Conservation (phyloP, 2,329 filamentous ascomycete genomes). For the Fragosphaeria purpurea region DNA sequence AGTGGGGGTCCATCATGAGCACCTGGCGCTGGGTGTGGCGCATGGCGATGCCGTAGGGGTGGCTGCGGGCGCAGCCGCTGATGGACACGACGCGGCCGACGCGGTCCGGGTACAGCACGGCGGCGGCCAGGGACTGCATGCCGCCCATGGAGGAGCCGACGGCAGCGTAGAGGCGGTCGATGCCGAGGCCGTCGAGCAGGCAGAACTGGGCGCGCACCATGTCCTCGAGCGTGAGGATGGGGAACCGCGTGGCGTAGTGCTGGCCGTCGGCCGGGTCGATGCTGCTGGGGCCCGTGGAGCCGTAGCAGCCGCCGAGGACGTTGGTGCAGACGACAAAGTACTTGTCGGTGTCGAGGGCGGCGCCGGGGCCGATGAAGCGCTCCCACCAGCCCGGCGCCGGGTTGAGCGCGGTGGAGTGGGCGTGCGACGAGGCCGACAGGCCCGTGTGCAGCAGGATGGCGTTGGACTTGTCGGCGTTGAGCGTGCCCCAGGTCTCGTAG, state of each 20-base stretch:
- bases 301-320: constrained; percentile 90
- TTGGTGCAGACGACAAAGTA: constrained; percentile 96
- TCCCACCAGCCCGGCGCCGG: constrained; percentile 96
- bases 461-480: constrained; percentile 76
- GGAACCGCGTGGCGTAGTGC: constrained; percentile 87
- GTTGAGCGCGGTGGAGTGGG: constrained; percentile 81
- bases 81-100: constrained; percentile 79
- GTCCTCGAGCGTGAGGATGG: constrained; percentile 89
- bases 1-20: constrained; percentile 97
- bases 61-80: constrained; percentile 84
- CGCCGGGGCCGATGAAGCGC: constrained; percentile 86
- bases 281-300: constrained; percentile 82
- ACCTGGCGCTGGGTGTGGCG: constrained; percentile 95
- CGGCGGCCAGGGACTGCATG: constrained; percentile 90
- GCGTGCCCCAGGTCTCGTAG: constrained; percentile 81
- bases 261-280: constrained; percentile 81
- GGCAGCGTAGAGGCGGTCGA: constrained; percentile 75
- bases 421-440: constrained; percentile 92
- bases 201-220: constrained; percentile 96
- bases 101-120: constrained; percentile 70
- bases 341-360: constrained; percentile 77
- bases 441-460: constrained; percentile 89
- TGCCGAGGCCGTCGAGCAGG: constrained; percentile 68
- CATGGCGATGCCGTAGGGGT: constrained; percentile 98
- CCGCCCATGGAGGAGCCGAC: constrained; percentile 97